Evolutionary conservation across 2,329 filamentous ascomycete genomes (phyloP).

Genomic region (Orbilia quercus): DNA sequence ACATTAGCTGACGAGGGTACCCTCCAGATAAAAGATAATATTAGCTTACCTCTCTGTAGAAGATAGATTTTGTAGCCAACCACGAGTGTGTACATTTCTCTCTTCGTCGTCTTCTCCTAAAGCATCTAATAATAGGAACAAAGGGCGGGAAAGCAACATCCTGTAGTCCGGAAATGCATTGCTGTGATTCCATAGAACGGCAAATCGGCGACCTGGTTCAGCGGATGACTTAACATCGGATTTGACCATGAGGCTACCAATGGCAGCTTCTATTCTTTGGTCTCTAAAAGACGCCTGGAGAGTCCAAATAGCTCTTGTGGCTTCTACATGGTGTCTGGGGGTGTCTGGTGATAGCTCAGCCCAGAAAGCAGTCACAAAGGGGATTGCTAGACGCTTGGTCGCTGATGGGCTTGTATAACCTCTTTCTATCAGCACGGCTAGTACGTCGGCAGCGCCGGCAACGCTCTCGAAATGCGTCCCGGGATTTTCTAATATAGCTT

Average conservation of each 20-base stretch:
- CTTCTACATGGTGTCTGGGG: slow-evolving; percentile 94
- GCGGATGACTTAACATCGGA: slow-evolving; percentile 68
- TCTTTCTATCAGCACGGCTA: slow-evolving; percentile 59
- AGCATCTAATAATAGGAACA: slow-evolving; percentile 83
- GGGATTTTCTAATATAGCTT: slow-evolving; percentile 28
- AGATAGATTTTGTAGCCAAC: slow-evolving; percentile 77
- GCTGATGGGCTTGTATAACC: slow-evolving; percentile 62
- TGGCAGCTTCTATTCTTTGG: slow-evolving; percentile 81
- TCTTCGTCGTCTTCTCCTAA: slow-evolving; percentile 78
- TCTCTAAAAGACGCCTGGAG: slow-evolving; percentile 78
- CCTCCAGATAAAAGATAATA: slow-evolving; percentile 50
- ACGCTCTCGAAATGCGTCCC: slow-evolving; percentile 57
- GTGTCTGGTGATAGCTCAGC: slow-evolving; percentile 79
- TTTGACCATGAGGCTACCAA: slow-evolving; percentile 75
- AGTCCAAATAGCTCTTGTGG: slow-evolving; percentile 85
- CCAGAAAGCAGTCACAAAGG: slow-evolving; percentile 81
- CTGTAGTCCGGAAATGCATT: slow-evolving; percentile 68
- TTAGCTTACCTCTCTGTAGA: slow-evolving; percentile 64
- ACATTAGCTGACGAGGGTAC: background rate
- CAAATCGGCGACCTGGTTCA: slow-evolving; percentile 76
- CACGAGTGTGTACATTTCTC: slow-evolving; percentile 78
- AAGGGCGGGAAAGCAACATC: slow-evolving; percentile 79
- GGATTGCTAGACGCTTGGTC: slow-evolving; percentile 73
- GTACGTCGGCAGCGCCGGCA: slow-evolving; percentile 56
- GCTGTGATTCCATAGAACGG: slow-evolving; percentile 83